A percentile compares a stretch with the other conserved stretches of the same genome.
Conservation (phyloP, 164 flowering plant species). For the Hamamelis virginiana region DNA sequence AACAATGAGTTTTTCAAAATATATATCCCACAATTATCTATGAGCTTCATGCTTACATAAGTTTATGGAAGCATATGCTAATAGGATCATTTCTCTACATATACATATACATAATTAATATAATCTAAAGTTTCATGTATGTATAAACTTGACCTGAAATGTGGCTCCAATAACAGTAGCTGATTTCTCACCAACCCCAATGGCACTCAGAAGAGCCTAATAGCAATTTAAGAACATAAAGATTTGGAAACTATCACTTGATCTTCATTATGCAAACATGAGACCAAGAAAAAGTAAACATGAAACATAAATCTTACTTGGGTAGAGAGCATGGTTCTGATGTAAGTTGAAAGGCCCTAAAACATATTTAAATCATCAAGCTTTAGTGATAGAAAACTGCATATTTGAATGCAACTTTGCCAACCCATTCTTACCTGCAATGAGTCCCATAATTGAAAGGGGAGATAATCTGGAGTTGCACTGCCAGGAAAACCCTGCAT, state of each 20-base stretch:
- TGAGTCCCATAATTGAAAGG: constrained; percentile 92
- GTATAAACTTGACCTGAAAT: constrained; percentile 62
- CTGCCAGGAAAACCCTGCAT: constrained; percentile 93
- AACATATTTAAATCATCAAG: constrained; percentile 6
- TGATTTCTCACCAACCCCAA: constrained; percentile 97
- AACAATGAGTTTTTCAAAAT: too few species aligned
- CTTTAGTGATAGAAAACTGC: neutral
- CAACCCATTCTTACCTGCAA: constrained; percentile 59
- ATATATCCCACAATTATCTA: too few species aligned
- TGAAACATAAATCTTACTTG: constrained; percentile 52
- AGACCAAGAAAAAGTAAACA: neutral
- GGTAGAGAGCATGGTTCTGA: constrained; percentile 92
- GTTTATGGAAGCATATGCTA: too few species aligned
- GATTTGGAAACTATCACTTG: neutral
- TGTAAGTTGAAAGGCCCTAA: constrained; percentile 94
- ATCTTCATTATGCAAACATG: neutral
- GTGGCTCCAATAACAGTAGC: constrained; percentile 98
- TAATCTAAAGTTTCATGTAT: neutral
- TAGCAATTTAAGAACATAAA: neutral
- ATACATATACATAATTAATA: neutral
- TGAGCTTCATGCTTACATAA: too few species aligned
- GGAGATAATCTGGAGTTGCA: constrained; percentile 90
- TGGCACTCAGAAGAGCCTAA: constrained; percentile 94
- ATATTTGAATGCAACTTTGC: neutral
- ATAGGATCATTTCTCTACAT: too few species aligned